Evolutionary conservation across 768 basidiomycete genomes (phyloP).

Genomic region (Lactarius hatsudake): DNA sequence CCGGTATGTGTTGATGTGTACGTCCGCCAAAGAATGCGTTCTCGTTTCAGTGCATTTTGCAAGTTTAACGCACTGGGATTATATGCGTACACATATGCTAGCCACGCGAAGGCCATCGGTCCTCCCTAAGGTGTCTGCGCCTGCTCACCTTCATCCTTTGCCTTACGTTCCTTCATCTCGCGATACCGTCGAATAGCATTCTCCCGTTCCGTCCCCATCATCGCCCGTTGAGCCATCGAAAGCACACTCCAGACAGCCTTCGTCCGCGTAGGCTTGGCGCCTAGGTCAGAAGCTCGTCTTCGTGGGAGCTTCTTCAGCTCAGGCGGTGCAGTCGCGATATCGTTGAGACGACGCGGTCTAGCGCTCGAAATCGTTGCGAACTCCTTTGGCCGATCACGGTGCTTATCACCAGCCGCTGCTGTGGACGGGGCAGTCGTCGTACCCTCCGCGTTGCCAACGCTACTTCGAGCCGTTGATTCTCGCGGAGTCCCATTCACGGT

Average conservation of each 20-base stretch:
- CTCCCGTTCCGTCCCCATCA: conserved; percentile 76
- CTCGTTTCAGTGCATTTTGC: neutral
- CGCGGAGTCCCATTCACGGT: conserved; percentile 28
- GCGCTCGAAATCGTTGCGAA: conserved; percentile 51
- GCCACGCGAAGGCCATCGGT: too few relatives aligned
- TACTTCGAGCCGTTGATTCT: conserved; percentile 11
- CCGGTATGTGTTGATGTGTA: neutral
- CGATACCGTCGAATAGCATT: conserved; percentile 65
- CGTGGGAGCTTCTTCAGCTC: conserved; percentile 55
- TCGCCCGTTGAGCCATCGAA: conserved; percentile 70
- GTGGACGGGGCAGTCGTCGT: neutral
- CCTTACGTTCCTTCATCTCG: conserved; percentile 52
- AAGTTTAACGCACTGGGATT: neutral
- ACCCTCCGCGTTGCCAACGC: neutral
- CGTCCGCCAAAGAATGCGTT: neutral
- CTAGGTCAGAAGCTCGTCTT: conserved; percentile 34
- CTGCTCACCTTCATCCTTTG: conserved; percentile 34
- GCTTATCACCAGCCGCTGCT: conserved; percentile 2
- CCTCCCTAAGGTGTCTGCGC: neutral
- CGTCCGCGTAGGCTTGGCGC: neutral
- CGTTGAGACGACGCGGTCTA: conserved; percentile 64
- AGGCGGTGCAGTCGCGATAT: conserved; percentile 68
- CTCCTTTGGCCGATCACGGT: conserved; percentile 38
- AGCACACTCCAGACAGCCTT: conserved; percentile 42
- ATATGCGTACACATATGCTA: neutral